These are phyloP conservation scores for Asterophora lycoperdoides DNA, from an alignment of 768 basidiomycete genomes.

Conservation along the genomic window DNA sequence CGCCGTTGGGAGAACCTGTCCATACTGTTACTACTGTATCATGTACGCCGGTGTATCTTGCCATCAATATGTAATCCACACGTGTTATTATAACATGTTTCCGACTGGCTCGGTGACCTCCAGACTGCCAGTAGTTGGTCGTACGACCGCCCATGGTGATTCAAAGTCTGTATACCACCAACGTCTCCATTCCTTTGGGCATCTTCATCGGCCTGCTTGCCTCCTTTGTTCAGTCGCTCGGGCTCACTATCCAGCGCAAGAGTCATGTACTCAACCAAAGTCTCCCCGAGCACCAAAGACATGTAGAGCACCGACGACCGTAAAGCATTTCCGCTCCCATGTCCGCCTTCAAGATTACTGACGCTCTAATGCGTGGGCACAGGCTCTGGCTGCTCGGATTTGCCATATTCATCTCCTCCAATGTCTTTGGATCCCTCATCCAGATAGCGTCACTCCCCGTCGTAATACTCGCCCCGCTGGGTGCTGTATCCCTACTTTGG, in stretches of 20 bases:
- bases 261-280: slow-evolving; percentile 83
- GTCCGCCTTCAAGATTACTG: not conserved
- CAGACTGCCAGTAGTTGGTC: slow-evolving; percentile 7
- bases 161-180: slow-evolving; percentile 18
- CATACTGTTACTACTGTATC: no score
- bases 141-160: slow-evolving; percentile 4
- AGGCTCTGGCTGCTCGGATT: slow-evolving; percentile 89
- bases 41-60: no score
- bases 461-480: slow-evolving; percentile 90
- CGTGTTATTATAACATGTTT: not conserved
- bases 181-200: slow-evolving; percentile 46
- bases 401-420: slow-evolving; percentile 81
- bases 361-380: slow-evolving; percentile 5
- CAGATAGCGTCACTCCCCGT: slow-evolving; percentile 94
- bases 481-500: slow-evolving; percentile 89
- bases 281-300: slow-evolving; percentile 58
- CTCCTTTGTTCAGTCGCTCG: slow-evolving; percentile 85
- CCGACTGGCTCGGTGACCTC: slow-evolving; percentile 5
- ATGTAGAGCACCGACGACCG: slow-evolving; percentile 76
- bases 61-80: not conserved
- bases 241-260: slow-evolving; percentile 90
- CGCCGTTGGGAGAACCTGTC: no score
- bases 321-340: slow-evolving; percentile 33
- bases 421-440: slow-evolving; percentile 82
- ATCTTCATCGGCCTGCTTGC: slow-evolving; percentile 69